These are phyloP conservation scores for Blastobotrys mokoenaii DNA, from an alignment of 805 yeast species.

Conservation along the genomic window DNA sequence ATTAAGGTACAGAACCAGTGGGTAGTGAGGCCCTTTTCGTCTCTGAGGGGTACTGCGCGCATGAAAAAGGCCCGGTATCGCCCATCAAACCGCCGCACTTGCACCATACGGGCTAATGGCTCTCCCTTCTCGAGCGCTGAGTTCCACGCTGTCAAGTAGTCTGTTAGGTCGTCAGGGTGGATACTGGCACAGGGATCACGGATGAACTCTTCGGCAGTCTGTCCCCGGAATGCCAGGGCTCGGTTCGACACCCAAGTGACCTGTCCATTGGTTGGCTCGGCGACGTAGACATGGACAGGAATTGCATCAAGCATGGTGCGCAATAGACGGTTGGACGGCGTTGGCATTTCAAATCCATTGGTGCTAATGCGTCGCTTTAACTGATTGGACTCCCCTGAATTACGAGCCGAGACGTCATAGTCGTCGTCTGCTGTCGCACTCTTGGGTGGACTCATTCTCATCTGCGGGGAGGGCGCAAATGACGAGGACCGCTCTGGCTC, in stretches of 20 bases:
- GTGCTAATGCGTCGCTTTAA: neutral
- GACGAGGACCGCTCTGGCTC: slow-evolving; percentile 9
- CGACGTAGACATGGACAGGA: slow-evolving; percentile 28
- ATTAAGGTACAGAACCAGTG: slow-evolving; percentile 29
- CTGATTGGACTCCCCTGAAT: neutral
- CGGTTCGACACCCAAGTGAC: slow-evolving; percentile 28
- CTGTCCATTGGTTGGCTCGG: slow-evolving; percentile 23
- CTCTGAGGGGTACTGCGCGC: slow-evolving; percentile 26
- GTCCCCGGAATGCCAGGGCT: slow-evolving; percentile 25
- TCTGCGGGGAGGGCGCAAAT: neutral
- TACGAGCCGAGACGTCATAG: neutral
- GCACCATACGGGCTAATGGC: slow-evolving; percentile 21
- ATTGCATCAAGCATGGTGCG: slow-evolving; percentile 27
- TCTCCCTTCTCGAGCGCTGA: slow-evolving; percentile 23
- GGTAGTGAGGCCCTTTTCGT: slow-evolving; percentile 23
- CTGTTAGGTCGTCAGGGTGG: slow-evolving; percentile 25
- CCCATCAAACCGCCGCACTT: slow-evolving; percentile 27
- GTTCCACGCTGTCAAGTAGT: slow-evolving; percentile 21
- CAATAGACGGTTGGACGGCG: slow-evolving; percentile 19
- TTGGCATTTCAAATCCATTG: slow-evolving; percentile 2
- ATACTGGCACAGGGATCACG: slow-evolving; percentile 15
- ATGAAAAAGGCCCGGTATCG: slow-evolving; percentile 23
- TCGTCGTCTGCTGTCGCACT: neutral
- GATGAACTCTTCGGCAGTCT: slow-evolving; percentile 21
- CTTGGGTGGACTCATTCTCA: neutral